phyloP scores from a whole-genome alignment of 2,329 filamentous ascomycete species.

The Blastomyces emzantsi region DNA sequence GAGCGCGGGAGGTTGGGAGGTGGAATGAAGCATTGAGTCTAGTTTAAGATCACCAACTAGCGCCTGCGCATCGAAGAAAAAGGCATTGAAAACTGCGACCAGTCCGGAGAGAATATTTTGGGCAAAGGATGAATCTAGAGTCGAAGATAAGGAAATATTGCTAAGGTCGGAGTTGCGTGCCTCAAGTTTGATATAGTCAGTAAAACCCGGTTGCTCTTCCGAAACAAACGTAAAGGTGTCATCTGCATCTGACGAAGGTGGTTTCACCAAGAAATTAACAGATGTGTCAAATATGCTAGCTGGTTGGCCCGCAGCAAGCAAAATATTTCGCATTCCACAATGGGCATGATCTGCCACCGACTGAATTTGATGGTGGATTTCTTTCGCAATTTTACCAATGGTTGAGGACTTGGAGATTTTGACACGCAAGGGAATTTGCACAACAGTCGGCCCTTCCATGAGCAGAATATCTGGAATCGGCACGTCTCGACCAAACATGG shows the following conservation, averaged over 20 bases:
- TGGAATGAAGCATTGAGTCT: background rate
- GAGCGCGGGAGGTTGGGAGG: background rate
- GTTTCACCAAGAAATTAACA: slow-evolving; percentile 4
- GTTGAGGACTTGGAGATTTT: slow-evolving; percentile 21
- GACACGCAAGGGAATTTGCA: slow-evolving; percentile 33
- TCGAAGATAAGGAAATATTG: background rate
- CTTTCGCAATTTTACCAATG: background rate
- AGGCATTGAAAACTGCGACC: background rate
- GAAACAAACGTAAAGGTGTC: slow-evolving; percentile 1
- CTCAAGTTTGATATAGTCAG: slow-evolving; percentile 3
- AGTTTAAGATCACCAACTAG: background rate
- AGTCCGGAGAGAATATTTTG: background rate
- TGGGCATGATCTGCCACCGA: background rate
- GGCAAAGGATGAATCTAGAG: background rate
- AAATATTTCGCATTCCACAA: background rate
- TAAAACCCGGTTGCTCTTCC: background rate
- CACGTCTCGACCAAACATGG: slow-evolving; percentile 34
- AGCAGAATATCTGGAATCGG: slow-evolving; percentile 30
- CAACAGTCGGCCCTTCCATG: slow-evolving; percentile 35
- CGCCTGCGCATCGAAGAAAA: background rate
- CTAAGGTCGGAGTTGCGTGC: background rate
- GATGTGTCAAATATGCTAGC: background rate
- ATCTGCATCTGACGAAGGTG: slow-evolving; percentile 1
- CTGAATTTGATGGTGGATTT: background rate
- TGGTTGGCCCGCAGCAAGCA: background rate